These are phyloP conservation scores for Eucalyptus curtisii DNA, from an alignment of 345 rosid species.

Conservation along the genomic window DNA sequence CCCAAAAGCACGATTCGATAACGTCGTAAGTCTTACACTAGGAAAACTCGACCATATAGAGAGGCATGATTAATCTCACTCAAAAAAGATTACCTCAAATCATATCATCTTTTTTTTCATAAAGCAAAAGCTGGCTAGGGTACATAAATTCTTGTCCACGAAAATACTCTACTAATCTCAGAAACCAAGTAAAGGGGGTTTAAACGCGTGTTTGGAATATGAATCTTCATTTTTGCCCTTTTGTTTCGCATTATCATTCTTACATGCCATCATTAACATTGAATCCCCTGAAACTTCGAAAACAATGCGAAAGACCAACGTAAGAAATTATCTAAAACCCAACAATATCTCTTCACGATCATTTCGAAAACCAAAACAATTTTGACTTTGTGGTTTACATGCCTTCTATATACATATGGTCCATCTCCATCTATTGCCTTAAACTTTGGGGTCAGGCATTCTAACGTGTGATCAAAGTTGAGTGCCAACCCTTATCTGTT, in stretches of 20 bases:
- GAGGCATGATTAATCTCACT: background rate
- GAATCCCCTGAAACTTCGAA: background rate
- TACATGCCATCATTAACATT: background rate
- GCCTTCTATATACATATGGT: background rate
- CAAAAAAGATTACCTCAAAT: background rate
- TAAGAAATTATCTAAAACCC: background rate
- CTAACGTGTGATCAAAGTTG: background rate
- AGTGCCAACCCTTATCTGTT: accelerated
- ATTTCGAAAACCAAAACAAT: background rate
- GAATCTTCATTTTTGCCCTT: background rate
- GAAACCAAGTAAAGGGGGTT: background rate
- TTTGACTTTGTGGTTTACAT: background rate
- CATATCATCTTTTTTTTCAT: background rate
- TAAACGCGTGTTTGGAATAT: background rate
- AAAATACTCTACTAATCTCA: background rate
- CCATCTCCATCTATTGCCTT: background rate
- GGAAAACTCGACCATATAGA: background rate
- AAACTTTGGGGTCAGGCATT: background rate
- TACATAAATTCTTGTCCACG: background rate
- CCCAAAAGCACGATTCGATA: background rate
- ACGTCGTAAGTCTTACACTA: background rate
- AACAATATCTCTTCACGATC: background rate
- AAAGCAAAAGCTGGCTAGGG: background rate
- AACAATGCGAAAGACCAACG: background rate
- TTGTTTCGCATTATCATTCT: background rate